Conservation (phyloP, 306 rosid species). For the Cajanus cajan region DNA sequence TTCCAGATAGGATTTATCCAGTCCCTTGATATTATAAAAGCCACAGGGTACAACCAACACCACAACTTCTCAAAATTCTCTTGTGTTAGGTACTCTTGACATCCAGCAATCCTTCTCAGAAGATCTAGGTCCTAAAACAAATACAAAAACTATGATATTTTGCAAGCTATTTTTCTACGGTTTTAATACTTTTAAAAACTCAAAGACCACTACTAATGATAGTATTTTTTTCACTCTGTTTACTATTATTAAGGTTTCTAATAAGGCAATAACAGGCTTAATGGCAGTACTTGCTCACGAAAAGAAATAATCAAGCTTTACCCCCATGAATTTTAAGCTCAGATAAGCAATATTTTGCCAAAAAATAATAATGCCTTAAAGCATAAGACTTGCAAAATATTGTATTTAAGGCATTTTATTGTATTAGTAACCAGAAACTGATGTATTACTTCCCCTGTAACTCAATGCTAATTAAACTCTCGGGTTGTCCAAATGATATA, state of each 20-base stretch:
- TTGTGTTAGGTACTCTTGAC: slow-evolving; percentile 61
- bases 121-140: slow-evolving; percentile 74
- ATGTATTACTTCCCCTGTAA: background rate
- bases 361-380: background rate
- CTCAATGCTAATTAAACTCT: background rate
- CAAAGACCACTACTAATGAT: slow-evolving; percentile 2
- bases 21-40: slow-evolving; percentile 63
- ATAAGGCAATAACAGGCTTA: background rate
- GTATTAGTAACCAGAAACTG: background rate
- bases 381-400: background rate
- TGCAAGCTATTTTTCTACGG: slow-evolving; percentile 11
- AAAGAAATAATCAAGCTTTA: background rate
- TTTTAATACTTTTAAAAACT: background rate
- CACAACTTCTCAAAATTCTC: slow-evolving; percentile 92
- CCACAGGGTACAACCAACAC: slow-evolving; percentile 98
- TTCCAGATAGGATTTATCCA: slow-evolving; percentile 80
- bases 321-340: background rate
- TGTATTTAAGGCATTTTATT: background rate
- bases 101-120: slow-evolving; percentile 79
- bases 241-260: background rate
- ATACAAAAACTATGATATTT: background rate
- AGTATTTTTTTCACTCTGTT: background rate
- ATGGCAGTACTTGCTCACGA: background rate
- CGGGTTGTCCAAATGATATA: background rate
- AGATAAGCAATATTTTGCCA: background rate